These are phyloP conservation scores for Aurantiochytrium sp. DNA, from an alignment of 108 stramenopile species.

Conservation along the genomic window DNA sequence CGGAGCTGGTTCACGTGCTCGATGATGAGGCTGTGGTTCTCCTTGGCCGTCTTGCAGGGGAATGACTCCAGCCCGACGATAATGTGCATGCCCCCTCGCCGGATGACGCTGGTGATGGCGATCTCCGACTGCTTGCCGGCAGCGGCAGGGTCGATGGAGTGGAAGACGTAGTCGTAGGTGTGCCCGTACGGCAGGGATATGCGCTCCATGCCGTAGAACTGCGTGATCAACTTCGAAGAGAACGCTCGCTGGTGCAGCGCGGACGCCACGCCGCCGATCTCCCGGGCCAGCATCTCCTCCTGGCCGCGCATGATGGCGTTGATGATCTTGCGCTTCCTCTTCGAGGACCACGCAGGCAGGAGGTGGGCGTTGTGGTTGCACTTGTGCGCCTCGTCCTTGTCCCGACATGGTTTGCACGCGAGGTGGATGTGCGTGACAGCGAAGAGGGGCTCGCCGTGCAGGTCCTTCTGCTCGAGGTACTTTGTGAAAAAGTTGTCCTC, in stretches of 20 bases:
- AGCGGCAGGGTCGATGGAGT: not conserved
- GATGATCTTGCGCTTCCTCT: not conserved
- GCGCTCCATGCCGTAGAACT: not conserved
- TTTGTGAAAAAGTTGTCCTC: not conserved
- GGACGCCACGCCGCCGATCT: not conserved
- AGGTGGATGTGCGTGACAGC: not conserved
- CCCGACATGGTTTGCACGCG: not conserved
- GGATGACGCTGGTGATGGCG: not conserved
- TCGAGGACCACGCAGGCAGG: not conserved
- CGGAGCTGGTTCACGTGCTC: not conserved
- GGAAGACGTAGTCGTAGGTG: not conserved
- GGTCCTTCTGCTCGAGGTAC: not conserved
- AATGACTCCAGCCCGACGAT: not conserved
- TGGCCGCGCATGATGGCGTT: not conserved
- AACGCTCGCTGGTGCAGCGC: constrained; percentile 1
- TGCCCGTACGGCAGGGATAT: not conserved
- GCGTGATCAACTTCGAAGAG: not conserved
- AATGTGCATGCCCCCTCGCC: not conserved
- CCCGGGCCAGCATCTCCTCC: not conserved
- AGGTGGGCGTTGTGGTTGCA: not conserved
- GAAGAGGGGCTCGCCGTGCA: not conserved
- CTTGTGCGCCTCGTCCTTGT: not conserved
- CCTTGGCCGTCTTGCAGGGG: not conserved
- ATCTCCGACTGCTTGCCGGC: not conserved
- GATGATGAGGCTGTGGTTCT: not conserved